phyloP scores from a whole-genome alignment of 164 flowering plant species.

The Liriodendron chinense region DNA sequence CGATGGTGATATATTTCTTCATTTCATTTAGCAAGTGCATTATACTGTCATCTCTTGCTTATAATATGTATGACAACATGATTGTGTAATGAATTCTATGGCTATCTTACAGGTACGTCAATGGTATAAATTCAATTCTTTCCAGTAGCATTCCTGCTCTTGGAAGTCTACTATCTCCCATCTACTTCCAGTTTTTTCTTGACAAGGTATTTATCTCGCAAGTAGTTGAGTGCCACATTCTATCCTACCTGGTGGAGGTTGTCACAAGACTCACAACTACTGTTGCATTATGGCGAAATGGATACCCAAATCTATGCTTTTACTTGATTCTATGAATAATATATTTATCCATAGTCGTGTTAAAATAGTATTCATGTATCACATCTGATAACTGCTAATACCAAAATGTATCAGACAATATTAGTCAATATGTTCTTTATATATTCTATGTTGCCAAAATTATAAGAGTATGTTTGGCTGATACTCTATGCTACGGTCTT shows the following conservation, averaged over 20 bases:
- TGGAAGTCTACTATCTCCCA: constrained; percentile 79
- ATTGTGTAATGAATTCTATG: neutral
- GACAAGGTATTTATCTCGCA: constrained; percentile 65
- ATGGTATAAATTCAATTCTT: constrained; percentile 76
- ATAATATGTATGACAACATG: neutral
- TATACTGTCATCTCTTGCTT: neutral
- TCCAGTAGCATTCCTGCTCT: constrained; percentile 84
- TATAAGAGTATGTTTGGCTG: no score
- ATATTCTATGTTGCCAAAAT: no score
- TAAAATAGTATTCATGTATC: no score
- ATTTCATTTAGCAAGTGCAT: neutral
- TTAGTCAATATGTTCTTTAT: no score
- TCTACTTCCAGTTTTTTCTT: constrained; percentile 93
- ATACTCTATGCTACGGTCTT: no score
- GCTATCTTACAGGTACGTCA: constrained; percentile 73
- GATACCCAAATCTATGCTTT: no score
- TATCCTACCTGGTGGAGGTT: no score
- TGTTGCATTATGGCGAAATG: neutral
- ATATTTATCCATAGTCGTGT: no score
- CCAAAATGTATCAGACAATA: neutral
- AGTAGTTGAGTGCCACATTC: neutral
- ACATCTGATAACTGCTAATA: no score
- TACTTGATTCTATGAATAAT: no score
- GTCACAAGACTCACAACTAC: no score
- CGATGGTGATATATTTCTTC: no score